Evolutionary conservation across 108 stramenopile genomes (phyloP).

Genomic region (Parietichytrium sp.): DNA sequence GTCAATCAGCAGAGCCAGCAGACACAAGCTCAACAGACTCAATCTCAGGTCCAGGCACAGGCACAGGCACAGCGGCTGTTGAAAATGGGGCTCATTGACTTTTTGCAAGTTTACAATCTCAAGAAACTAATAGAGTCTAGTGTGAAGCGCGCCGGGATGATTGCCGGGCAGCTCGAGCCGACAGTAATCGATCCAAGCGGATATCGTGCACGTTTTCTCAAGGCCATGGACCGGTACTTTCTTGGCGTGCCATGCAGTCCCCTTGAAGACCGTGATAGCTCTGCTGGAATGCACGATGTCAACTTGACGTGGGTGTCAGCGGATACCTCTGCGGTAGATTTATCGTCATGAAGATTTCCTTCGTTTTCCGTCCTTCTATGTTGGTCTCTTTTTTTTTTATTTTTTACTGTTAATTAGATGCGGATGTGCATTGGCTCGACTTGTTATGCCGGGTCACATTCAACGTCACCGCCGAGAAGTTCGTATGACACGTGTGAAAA

Average conservation of each 20-base stretch:
- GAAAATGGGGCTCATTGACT: conserved; percentile 13
- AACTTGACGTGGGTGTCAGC: background rate
- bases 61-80: too few relatives aligned
- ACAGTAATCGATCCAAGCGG: conserved; percentile 2
- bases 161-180: conserved; percentile 18
- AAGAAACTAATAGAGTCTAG: conserved; percentile 24
- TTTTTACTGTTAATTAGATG: too few relatives aligned
- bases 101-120: conserved; percentile 31
- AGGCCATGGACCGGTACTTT: conserved; percentile 1
- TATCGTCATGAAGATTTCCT: background rate
- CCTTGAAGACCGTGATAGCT: background rate
- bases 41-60: too few relatives aligned
- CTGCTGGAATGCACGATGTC: background rate
- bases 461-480: too few relatives aligned
- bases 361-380: background rate
- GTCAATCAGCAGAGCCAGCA: too few relatives aligned
- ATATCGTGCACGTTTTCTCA: background rate
- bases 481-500: too few relatives aligned
- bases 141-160: conserved; percentile 35
- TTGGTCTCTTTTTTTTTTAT: background rate
- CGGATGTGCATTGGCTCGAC: too few relatives aligned
- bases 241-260: background rate
- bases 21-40: too few relatives aligned
- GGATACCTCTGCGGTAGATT: background rate
- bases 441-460: too few relatives aligned